These are phyloP conservation scores for Chaetomiaceae sp. DNA, from an alignment of 2,329 filamentous ascomycete genomes.

Conservation along the genomic window DNA sequence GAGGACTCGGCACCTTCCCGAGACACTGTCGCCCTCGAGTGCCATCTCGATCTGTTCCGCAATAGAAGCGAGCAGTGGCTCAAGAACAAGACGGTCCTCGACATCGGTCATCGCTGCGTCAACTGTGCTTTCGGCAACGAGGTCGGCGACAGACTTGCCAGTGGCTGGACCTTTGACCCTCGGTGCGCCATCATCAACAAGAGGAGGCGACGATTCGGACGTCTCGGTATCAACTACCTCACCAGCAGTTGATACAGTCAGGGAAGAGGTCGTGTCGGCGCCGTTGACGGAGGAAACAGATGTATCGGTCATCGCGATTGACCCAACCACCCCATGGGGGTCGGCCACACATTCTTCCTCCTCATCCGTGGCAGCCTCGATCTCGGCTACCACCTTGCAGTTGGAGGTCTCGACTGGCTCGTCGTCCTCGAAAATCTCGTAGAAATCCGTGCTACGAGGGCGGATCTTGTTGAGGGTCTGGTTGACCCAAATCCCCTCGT, in stretches of 20 bases:
- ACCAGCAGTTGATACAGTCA: too few relatives aligned
- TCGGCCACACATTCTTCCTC: too few relatives aligned
- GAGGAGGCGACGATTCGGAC: neutral
- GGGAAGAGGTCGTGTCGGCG: too few relatives aligned
- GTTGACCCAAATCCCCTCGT: slow-evolving; percentile 5
- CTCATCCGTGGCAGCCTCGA: neutral
- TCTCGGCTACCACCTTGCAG: neutral
- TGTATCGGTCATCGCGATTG: neutral
- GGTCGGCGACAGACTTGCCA: neutral
- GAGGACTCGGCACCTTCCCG: neutral
- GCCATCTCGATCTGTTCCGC: neutral
- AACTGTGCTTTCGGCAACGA: neutral
- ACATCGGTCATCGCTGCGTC: neutral
- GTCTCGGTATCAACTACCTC: neutral
- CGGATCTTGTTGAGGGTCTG: neutral
- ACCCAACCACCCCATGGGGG: neutral
- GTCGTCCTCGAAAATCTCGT: neutral
- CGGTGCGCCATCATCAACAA: neutral
- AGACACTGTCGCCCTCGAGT: too few relatives aligned
- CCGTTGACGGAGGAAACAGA: too few relatives aligned
- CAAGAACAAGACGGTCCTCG: neutral
- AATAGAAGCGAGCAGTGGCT: neutral
- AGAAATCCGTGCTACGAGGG: slow-evolving; percentile 1
- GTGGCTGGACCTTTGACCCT: neutral
- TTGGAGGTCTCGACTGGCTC: neutral